Conservation (phyloP, 805 yeast genomes). For the Suhomyces tanzawaensis region DNA sequence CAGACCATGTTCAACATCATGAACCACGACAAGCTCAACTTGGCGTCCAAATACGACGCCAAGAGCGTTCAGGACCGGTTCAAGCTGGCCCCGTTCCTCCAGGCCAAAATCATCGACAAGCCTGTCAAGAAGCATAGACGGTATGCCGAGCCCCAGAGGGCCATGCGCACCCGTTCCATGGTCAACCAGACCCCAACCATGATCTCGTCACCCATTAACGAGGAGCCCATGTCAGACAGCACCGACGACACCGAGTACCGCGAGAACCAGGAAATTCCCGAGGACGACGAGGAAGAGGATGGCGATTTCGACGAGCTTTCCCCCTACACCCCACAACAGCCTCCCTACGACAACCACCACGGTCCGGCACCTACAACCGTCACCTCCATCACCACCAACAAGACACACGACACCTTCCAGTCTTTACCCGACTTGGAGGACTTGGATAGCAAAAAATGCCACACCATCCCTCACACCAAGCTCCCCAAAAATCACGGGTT, state of each 20-base stretch:
- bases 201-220: slow-evolving; percentile 43
- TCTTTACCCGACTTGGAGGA: slow-evolving; percentile 45
- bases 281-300: slow-evolving; percentile 25
- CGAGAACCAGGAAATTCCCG: slow-evolving; percentile 20
- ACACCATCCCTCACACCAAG: slow-evolving; percentile 38
- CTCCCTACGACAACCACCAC: slow-evolving; percentile 29
- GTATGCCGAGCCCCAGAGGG: slow-evolving; percentile 30
- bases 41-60: slow-evolving; percentile 38
- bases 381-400: slow-evolving; percentile 9
- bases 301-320: slow-evolving; percentile 27
- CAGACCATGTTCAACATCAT: slow-evolving; percentile 40
- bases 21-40: slow-evolving; percentile 40
- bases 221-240: slow-evolving; percentile 33
- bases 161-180: slow-evolving; percentile 45
- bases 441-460: slow-evolving; percentile 42
- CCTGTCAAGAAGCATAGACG: slow-evolving; percentile 27
- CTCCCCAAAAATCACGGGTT: slow-evolving; percentile 40
- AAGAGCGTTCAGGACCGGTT: slow-evolving; percentile 43
- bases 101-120: slow-evolving; percentile 40
- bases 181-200: slow-evolving; percentile 30
- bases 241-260: slow-evolving; percentile 41
- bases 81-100: slow-evolving; percentile 45
- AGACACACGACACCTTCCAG: slow-evolving; percentile 24
- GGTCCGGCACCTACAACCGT: slow-evolving; percentile 10
- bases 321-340: slow-evolving; percentile 42